These are phyloP conservation scores for Phylloporus sp. DNA, from an alignment of 768 basidiomycete species.

Conservation along the genomic window DNA sequence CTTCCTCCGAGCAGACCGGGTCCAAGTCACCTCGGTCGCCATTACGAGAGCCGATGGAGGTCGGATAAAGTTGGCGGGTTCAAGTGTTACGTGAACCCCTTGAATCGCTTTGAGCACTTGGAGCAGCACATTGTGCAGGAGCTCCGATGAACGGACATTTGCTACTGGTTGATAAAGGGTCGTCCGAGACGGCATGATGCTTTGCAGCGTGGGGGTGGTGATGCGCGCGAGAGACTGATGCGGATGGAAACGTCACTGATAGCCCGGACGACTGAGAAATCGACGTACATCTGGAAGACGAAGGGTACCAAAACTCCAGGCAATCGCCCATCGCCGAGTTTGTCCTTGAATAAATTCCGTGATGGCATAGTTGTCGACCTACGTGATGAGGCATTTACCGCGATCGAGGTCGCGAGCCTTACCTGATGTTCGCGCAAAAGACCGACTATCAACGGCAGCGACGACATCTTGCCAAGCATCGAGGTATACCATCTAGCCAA, in stretches of 20 bases:
- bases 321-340: slow-evolving; percentile 89
- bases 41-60: slow-evolving; percentile 24
- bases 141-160: slow-evolving; percentile 3
- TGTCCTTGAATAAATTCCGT: slow-evolving; percentile 81
- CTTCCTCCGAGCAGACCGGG: slow-evolving; percentile 57
- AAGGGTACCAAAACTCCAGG: slow-evolving; percentile 68
- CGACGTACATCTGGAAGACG: slow-evolving; percentile 74
- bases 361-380: slow-evolving; percentile 87
- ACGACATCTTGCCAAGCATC: slow-evolving; percentile 84
- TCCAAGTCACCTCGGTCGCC: slow-evolving; percentile 54
- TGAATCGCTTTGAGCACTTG: slow-evolving; percentile 34
- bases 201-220: slow-evolving; percentile 39
- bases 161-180: slow-evolving; percentile 42
- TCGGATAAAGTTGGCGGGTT: neutral
- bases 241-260: slow-evolving; percentile 33
- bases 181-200: slow-evolving; percentile 55
- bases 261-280: neutral
- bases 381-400: neutral
- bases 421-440: slow-evolving; percentile 46
- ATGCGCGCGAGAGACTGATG: slow-evolving; percentile 35
- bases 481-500: slow-evolving; percentile 78
- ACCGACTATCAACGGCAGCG: slow-evolving; percentile 57
- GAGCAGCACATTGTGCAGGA: slow-evolving; percentile 19
- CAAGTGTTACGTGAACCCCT: slow-evolving; percentile 16
- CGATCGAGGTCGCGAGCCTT: slow-evolving; percentile 7